Evolutionary conservation across 371 early-diverging fungal species (phyloP), one percentile per base, ranked within the genome.

Genomic region (Zychaea mexicana): DNA sequence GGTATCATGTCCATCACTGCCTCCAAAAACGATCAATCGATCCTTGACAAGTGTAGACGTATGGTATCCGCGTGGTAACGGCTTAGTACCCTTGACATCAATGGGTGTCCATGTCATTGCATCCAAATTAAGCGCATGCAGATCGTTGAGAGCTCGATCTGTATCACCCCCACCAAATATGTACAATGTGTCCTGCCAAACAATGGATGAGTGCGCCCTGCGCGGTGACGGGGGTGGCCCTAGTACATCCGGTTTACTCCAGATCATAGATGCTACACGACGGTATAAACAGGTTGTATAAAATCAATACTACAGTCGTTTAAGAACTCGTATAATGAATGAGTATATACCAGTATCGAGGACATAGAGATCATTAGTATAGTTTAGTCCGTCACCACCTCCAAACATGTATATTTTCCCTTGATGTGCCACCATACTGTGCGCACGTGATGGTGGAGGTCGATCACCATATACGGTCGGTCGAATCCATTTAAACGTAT

Each of bases 111-210:
- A 92, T 33, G 66, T 65, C 56, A 63, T 54, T 53, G 85, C 60
- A 1, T 78, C 64, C 2, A 82, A 67, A 62, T 85, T 81, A 60
- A 95, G 79, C 9, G 77, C 74, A 74, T 90, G 92, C 21, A 95
- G 78, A 71, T 96, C 96, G 55, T 84, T 88, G 31, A 96, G 69
- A 0, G 96, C 95, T 19, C 85, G 81, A 10, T 84, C 82, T 17
- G 95, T 94, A 74, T 96, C 94, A 0, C 80, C 80, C 17, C 96
- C 96, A 26, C 93, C 95, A 73, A 93, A 89, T n/a, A 96, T 73
- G 66, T 94, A 93, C 39, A 95, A 73, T n/a, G 74, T 75, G 26
- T 90, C 78, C 22, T 30, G 28, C 79, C 92, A 93, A 36, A 87
- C 73, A 69, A 91, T 94, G 21, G 90, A 81, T n/a, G 92, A 88